phyloP scores from a whole-genome alignment of 805 yeast genomes.

The Naumovozyma dairenensis region DNA sequence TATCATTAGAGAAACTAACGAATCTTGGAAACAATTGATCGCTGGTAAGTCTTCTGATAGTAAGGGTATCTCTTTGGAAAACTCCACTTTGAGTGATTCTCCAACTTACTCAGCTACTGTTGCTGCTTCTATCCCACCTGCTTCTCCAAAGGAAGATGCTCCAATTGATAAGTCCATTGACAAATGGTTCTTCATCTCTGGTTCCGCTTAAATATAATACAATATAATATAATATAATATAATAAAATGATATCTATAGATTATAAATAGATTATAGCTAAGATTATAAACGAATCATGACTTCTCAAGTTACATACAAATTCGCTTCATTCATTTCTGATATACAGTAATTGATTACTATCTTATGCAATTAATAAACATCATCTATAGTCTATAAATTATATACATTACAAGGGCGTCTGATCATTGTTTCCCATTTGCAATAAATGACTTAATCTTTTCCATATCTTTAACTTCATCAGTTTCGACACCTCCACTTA shows the following conservation, averaged over 20 bases:
- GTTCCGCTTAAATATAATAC: constrained; percentile 38
- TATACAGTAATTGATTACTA: no score
- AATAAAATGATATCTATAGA: not conserved
- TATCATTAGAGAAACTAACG: constrained; percentile 69
- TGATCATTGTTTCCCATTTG: constrained; percentile 37
- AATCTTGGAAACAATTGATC: constrained; percentile 74
- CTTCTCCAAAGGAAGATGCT: constrained; percentile 67
- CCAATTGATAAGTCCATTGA: constrained; percentile 94
- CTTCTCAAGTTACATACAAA: no score
- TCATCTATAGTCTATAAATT: no score
- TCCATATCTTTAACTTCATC: constrained; percentile 58
- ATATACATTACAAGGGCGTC: no score
- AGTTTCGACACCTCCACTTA: constrained; percentile 89
- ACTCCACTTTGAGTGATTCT: constrained; percentile 57
- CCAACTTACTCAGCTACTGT: constrained; percentile 42
- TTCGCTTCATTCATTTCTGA: no score
- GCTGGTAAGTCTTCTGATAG: constrained; percentile 49
- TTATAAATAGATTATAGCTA: no score
- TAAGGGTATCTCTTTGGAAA: constrained; percentile 65
- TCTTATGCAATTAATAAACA: no score
- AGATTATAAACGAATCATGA: no score
- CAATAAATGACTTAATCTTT: constrained; percentile 54
- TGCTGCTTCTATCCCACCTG: constrained; percentile 53
- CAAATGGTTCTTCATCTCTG: constrained; percentile 97
- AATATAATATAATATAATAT: no score